Evolutionary conservation across 306 rosid genomes (phyloP).

Genomic region (barrel medic (Medicago truncatula)): DNA sequence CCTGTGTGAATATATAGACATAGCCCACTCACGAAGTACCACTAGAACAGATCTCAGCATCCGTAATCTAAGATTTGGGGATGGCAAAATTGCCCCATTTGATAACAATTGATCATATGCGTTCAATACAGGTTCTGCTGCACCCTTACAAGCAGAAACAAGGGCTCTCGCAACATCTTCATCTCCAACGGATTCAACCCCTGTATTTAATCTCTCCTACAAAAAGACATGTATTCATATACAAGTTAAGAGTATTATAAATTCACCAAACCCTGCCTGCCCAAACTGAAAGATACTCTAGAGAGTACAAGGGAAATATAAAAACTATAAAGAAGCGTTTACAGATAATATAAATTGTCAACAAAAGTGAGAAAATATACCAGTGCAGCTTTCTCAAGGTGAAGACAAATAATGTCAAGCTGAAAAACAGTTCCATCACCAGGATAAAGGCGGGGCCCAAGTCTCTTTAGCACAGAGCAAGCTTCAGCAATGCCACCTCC

Average conservation of each 20-base stretch:
- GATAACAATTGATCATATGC: constrained; percentile 87
- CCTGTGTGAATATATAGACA: constrained; percentile 81
- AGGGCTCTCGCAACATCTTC: constrained; percentile 96
- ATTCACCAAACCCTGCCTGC: constrained; percentile 3
- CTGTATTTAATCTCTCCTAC: constrained; percentile 84
- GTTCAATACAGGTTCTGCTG: constrained; percentile 90
- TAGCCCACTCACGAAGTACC: constrained; percentile 92
- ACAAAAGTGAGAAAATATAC: constrained; percentile 49
- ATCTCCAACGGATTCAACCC: constrained; percentile 85
- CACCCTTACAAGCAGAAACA: constrained; percentile 92
- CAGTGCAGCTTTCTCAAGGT: constrained; percentile 95
- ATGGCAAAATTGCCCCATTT: constrained; percentile 85
- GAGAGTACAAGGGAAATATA: background rate
- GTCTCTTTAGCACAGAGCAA: constrained; percentile 87
- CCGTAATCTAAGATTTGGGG: constrained; percentile 85
- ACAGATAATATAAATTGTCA: constrained; percentile 28
- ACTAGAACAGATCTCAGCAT: constrained; percentile 90
- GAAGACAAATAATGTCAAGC: constrained; percentile 83
- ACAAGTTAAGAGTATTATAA: background rate
- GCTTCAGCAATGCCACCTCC: constrained; percentile 96
- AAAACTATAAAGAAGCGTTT: constrained; percentile 23
- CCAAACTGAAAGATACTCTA: constrained; percentile 11
- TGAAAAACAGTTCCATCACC: constrained; percentile 92
- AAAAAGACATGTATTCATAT: constrained; percentile 33
- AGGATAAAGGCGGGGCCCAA: constrained; percentile 93